Percentiles rank a stretch among this genome's conserved stretches.
These are phyloP conservation scores for Apiospora aurea DNA, from an alignment of 2,329 filamentous ascomycete genomes.

Conservation along the genomic window DNA sequence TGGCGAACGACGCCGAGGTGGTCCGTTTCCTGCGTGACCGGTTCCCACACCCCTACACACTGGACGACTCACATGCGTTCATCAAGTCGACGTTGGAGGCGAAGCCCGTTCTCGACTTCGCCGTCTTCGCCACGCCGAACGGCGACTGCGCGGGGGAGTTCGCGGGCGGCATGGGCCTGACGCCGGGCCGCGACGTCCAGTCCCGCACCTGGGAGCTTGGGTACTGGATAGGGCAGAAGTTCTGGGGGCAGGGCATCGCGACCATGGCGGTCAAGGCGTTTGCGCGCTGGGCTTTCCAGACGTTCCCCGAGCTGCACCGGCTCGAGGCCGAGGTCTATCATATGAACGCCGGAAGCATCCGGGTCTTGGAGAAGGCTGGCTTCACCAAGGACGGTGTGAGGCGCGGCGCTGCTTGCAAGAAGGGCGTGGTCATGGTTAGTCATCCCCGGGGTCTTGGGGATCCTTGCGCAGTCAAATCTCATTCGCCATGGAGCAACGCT, in stretches of 20 bases:
- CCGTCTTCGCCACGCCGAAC: conserved; percentile 39
- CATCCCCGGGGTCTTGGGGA: neutral
- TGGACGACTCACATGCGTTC: conserved; percentile 48
- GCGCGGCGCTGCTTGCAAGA: conserved; percentile 51
- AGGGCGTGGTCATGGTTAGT: conserved; percentile 48
- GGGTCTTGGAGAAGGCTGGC: conserved; percentile 52
- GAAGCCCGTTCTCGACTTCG: conserved; percentile 41
- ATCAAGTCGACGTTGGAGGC: conserved; percentile 38
- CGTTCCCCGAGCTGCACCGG: conserved; percentile 48
- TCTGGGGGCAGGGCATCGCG: conserved; percentile 56
- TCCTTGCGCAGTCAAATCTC: neutral
- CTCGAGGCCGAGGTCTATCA: conserved; percentile 49
- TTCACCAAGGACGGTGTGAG: conserved; percentile 53
- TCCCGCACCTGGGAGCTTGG: conserved; percentile 55
- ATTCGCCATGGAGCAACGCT: conserved; percentile 43
- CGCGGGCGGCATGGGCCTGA: conserved; percentile 52
- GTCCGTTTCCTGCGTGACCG: conserved; percentile 48
- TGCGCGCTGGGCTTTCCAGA: conserved; percentile 52
- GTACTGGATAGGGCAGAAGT: conserved; percentile 53
- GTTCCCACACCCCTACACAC: conserved; percentile 56
- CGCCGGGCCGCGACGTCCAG: conserved; percentile 46
- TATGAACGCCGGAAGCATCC: conserved; percentile 50
- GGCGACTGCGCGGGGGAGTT: conserved; percentile 37
- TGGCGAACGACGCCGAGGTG: conserved; percentile 49
- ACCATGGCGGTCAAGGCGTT: conserved; percentile 50